These are phyloP conservation scores for Cryptococcus floricola DNA, from an alignment of 1,284 basidiomycete species.

Conservation along the genomic window DNA sequence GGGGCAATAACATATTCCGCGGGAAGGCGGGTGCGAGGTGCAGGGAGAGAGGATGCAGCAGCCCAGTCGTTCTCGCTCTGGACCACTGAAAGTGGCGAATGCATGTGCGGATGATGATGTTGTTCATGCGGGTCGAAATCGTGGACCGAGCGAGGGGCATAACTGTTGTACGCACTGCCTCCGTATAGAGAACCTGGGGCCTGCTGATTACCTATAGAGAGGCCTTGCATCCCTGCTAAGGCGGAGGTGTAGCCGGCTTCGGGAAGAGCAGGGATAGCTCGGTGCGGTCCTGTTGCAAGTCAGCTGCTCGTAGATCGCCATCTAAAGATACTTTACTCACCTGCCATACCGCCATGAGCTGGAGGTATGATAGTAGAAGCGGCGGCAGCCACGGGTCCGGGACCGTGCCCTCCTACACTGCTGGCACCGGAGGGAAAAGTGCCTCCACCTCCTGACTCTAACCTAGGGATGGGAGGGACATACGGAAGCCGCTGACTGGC, in stretches of 20 bases:
- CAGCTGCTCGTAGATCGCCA: not conserved
- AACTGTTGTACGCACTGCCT: not conserved
- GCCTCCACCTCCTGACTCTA: conserved; percentile 5
- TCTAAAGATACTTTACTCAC: conserved; percentile 12
- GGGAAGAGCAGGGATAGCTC: conserved; percentile 30
- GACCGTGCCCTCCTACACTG: not conserved
- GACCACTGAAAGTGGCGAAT: conserved; percentile 6
- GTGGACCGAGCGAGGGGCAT: conserved; percentile 1
- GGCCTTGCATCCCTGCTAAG: conserved; percentile 11
- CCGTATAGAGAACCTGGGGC: not conserved
- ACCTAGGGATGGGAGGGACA: conserved; percentile 24
- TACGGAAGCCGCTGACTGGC: conserved; percentile 28
- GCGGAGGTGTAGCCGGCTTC: conserved; percentile 36
- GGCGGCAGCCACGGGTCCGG: conserved; percentile 20
- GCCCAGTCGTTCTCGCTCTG: conserved; percentile 15
- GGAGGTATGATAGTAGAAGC: conserved; percentile 30
- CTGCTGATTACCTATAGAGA: conserved; percentile 4
- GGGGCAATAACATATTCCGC: conserved; percentile 11
- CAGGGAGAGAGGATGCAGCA: conserved; percentile 18
- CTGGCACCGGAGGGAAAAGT: conserved; percentile 2
- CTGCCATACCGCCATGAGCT: conserved; percentile 27
- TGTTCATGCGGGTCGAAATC: not conserved
- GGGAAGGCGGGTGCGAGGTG: conserved; percentile 13
- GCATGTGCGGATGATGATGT: conserved; percentile 2
- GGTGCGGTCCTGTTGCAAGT: conserved; percentile 23